Conservation (phyloP, 2,329 filamentous ascomycete genomes). For the Camillea tinctor region DNA sequence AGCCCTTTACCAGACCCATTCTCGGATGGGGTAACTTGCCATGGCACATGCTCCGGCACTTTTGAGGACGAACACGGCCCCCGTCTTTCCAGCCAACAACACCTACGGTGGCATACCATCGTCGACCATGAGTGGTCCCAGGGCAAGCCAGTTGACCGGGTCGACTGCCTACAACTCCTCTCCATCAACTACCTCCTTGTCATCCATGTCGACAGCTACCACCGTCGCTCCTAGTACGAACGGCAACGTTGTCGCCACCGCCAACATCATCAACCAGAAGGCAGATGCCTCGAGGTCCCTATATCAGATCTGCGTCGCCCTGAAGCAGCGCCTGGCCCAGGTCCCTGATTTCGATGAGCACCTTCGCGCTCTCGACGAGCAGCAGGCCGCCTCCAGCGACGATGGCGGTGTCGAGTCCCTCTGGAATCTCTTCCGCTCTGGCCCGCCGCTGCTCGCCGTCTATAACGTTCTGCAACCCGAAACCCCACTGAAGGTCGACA, state of each 20-base stretch:
- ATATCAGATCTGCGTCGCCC: constrained; percentile 89
- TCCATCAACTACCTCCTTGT: constrained; percentile 51
- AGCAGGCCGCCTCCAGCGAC: constrained; percentile 58
- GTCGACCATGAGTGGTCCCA: constrained; percentile 52
- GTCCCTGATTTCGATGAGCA: constrained; percentile 81
- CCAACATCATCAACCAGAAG: constrained; percentile 96
- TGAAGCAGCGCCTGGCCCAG: constrained; percentile 77
- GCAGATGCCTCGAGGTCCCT: constrained; percentile 89
- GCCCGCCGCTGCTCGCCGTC: constrained; percentile 80
- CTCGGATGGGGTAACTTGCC: constrained; percentile 35
- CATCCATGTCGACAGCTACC: constrained; percentile 47
- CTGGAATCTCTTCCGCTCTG: constrained; percentile 83
- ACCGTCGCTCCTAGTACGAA: constrained; percentile 40
- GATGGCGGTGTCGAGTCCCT: constrained; percentile 79
- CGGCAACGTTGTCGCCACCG: constrained; percentile 70
- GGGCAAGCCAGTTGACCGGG: constrained; percentile 63
- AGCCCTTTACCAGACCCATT: constrained; percentile 9
- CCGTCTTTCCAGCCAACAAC: constrained; percentile 50
- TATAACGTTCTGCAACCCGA: constrained; percentile 82
- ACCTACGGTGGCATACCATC: constrained; percentile 44
- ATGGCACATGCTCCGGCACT: constrained; percentile 60
- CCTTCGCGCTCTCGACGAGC: constrained; percentile 66
- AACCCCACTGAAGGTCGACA: constrained; percentile 66
- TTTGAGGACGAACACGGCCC: constrained; percentile 58
- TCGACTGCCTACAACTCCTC: constrained; percentile 49